Conservation (phyloP, 352 stramenopile genomes). For the Globisporangium barbulae region DNA sequence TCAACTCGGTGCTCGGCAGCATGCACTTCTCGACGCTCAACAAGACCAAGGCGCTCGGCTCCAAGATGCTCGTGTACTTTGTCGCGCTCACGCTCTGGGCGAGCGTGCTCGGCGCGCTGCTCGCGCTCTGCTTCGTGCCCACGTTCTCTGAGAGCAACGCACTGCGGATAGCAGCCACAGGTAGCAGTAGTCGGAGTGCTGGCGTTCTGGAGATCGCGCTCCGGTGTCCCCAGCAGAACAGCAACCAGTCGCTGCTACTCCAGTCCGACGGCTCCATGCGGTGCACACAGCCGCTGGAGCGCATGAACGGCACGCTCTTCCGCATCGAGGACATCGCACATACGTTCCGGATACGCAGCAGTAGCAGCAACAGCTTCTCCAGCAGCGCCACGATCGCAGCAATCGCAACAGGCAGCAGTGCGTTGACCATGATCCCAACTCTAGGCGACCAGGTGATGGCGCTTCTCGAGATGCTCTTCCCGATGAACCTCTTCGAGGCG, state of each 20-base stretch:
- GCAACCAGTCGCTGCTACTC: constrained; percentile 27
- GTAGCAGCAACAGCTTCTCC: neutral
- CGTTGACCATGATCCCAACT: constrained; percentile 10
- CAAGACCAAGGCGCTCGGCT: constrained; percentile 32
- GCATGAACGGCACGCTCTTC: constrained; percentile 41
- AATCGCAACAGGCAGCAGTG: neutral
- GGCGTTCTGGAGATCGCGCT: constrained; percentile 19
- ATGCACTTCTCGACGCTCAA: constrained; percentile 42
- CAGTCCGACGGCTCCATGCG: constrained; percentile 32
- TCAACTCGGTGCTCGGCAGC: constrained; percentile 41
- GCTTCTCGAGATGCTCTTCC: constrained; percentile 33
- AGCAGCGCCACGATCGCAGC: neutral
- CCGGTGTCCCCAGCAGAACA: constrained; percentile 19
- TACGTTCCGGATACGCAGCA: constrained; percentile 23
- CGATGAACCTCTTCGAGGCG: constrained; percentile 21
- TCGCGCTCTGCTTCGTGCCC: constrained; percentile 34
- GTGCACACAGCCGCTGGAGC: constrained; percentile 18
- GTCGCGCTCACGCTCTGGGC: constrained; percentile 34
- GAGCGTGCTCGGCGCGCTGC: constrained; percentile 43
- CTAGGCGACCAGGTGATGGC: constrained; percentile 28
- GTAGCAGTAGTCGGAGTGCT: neutral
- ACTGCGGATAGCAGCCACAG: constrained; percentile 21
- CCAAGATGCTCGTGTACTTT: constrained; percentile 33
- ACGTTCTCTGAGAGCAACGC: constrained; percentile 25
- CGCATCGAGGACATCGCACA: constrained; percentile 39